phyloP scores from a whole-genome alignment of 2,329 filamentous ascomycete species.

The Elsinoe necatrix region DNA sequence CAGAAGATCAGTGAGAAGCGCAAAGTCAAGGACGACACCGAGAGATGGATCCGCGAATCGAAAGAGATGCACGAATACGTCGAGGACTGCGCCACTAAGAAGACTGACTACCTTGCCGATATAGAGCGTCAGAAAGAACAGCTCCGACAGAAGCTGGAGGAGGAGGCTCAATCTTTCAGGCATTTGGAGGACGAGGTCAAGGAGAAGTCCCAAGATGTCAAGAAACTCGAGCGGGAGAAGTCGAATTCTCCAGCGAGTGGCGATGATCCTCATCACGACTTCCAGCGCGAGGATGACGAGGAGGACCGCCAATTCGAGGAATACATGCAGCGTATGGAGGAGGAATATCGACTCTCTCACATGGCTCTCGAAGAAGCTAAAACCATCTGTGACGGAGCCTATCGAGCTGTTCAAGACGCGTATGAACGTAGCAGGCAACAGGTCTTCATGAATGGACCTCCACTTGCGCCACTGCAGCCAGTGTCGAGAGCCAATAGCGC shows the following conservation, averaged over 20 bases:
- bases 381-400: conserved; percentile 43
- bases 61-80: conserved; percentile 43
- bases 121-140: conserved; percentile 35
- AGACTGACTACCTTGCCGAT: conserved; percentile 39
- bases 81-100: conserved; percentile 24
- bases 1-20: conserved; percentile 60
- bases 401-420: conserved; percentile 36
- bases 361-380: conserved; percentile 29
- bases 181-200: conserved; percentile 65
- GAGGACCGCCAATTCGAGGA: conserved; percentile 34
- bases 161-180: conserved; percentile 43
- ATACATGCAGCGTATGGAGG: conserved; percentile 24
- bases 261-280: conserved; percentile 22
- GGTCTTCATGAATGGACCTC: conserved; percentile 31
- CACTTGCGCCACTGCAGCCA: conserved; percentile 21
- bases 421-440: conserved; percentile 34
- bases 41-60: conserved; percentile 60
- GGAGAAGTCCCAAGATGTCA: conserved; percentile 61
- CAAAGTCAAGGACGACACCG: conserved; percentile 61
- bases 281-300: conserved; percentile 30
- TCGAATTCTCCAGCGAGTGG: conserved; percentile 40
- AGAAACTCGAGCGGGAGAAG: conserved; percentile 60
- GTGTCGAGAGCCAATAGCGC: conserved; percentile 19
- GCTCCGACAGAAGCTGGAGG: conserved; percentile 34
- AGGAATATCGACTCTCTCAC: conserved; percentile 26